A percentile compares a stretch with the other conserved stretches of the same genome.
phyloP scores from a whole-genome alignment of 441 rosid genomes.

The Arabidopsis lyrata region DNA sequence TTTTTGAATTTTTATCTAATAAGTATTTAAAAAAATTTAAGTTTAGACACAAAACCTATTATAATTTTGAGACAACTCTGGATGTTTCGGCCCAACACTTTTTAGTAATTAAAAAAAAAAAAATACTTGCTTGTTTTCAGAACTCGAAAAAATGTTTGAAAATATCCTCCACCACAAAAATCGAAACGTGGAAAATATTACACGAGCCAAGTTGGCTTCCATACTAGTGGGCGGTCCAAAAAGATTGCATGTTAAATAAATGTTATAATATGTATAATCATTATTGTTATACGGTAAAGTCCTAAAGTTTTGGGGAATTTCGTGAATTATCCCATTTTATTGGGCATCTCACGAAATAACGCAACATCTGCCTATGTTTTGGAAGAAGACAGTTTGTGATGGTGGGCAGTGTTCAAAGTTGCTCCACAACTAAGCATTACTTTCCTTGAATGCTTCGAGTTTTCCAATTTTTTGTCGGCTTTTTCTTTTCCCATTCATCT shows the following conservation, averaged over 20 bases:
- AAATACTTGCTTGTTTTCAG: background rate
- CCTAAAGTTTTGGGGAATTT: background rate
- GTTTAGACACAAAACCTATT: too few species aligned
- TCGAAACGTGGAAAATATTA: background rate
- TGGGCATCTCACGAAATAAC: background rate
- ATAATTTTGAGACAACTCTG: too few species aligned
- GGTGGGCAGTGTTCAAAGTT: conserved; percentile 23
- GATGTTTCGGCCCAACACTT: too few species aligned
- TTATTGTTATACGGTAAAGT: background rate
- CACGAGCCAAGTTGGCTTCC: conserved; percentile 18
- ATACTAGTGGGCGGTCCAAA: conserved; percentile 9
- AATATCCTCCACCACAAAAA: background rate
- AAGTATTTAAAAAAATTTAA: too few species aligned
- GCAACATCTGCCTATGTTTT: background rate
- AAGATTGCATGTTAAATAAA: conserved; percentile 31
- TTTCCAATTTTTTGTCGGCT: conserved; percentile 9
- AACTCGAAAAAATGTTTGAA: background rate
- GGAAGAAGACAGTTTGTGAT: conserved; percentile 1
- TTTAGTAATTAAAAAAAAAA: too few species aligned
- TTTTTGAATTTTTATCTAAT: too few species aligned
- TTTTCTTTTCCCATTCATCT: background rate
- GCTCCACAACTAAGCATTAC: conserved; percentile 28
- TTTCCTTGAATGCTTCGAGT: conserved; percentile 35
- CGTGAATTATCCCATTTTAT: background rate
- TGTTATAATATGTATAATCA: background rate